Evolutionary conservation across 345 rosid species (phyloP), one percentile per base, ranked within the genome.

Genomic region (Mangifera indica): DNA sequence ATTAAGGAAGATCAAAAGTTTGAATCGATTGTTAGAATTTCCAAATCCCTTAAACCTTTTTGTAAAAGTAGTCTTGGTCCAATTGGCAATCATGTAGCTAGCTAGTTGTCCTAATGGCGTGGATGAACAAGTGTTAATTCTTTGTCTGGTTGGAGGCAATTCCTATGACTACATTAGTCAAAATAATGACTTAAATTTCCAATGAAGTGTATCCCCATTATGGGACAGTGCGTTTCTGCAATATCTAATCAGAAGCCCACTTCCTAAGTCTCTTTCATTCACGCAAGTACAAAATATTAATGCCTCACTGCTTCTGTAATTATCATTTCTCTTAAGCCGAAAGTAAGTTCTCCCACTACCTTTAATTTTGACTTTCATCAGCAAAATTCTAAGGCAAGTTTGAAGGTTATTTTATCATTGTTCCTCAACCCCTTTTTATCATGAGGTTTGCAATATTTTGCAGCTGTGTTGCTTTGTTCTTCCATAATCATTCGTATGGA

Each of bases 191-290:
- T 48, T 44, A 57, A 24, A 60, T 49, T 45, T 56, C 62, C 71
- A 66, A 73, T 37, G 9, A 53, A 60, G 45, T 74, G 84, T 70
- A 56, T 52, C 63, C 72, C 24, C 42, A 37, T 67, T 74, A 80
- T 74, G 83, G 81, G 78, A 74, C 84, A 74, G 10, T 22, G 63
- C 51, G 68, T 37, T 70, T 76, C 69, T 59, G 54, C 68, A 70
- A 29, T 25, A 24, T 40, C 25, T 12, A 15, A 24, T 13, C 45
- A 52, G 45, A 49, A 14, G 29, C 70, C 53, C 67, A 63, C 70
- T 64, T 60, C 55, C 11, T 0, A 3, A 25, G 66, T 72, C 75
- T 62, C 62, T 72, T 52, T 62, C 67, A 20, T 25, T 14, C 22
- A 59, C 22, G 24, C 60, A 72, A 29, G 37, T 71, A 51, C 67